phyloP scores from a whole-genome alignment of 768 basidiomycete species.

The Russula sp. region DNA sequence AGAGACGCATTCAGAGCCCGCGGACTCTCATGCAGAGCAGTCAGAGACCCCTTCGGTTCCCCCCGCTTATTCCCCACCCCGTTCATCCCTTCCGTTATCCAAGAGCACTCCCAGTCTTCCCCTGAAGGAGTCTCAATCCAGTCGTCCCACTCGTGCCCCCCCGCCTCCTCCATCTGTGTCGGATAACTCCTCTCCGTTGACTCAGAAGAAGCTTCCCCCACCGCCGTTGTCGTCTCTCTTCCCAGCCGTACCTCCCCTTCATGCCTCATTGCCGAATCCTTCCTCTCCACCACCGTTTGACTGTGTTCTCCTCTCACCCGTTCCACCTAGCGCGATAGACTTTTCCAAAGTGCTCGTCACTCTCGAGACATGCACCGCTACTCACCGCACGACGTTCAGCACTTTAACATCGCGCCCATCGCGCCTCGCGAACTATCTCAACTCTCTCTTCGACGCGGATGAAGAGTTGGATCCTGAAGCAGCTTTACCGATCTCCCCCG shows the following conservation, averaged over 20 bases:
- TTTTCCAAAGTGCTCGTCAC: conserved; percentile 58
- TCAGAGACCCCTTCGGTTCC: conserved; percentile 13
- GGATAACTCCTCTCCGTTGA: conserved; percentile 4
- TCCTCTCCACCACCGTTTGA: conserved; percentile 52
- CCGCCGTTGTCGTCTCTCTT: conserved; percentile 31
- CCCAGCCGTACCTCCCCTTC: conserved; percentile 43
- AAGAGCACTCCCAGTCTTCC: conserved; percentile 21
- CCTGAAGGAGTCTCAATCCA: conserved; percentile 25
- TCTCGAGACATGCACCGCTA: conserved; percentile 64
- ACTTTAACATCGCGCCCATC: conserved; percentile 67
- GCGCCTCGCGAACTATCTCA: conserved; percentile 40
- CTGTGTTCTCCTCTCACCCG: conserved; percentile 55
- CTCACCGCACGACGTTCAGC: conserved; percentile 55
- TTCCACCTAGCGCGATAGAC: conserved; percentile 42
- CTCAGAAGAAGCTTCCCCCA: conserved; percentile 25
- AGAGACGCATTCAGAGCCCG: neutral
- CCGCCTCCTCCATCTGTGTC: conserved; percentile 24
- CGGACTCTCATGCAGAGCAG: conserved; percentile 1
- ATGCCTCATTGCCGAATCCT: conserved; percentile 37
- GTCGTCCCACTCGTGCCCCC: conserved; percentile 31
- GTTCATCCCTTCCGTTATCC: conserved; percentile 24
- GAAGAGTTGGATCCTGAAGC: conserved; percentile 36
- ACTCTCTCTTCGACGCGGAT: conserved; percentile 28
- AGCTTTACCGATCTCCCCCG: conserved; percentile 49
- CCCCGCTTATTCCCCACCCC: conserved; percentile 26